These are phyloP conservation scores for Calonectria henricotiae DNA, from an alignment of 2,329 filamentous ascomycete species.

Conservation along the genomic window DNA sequence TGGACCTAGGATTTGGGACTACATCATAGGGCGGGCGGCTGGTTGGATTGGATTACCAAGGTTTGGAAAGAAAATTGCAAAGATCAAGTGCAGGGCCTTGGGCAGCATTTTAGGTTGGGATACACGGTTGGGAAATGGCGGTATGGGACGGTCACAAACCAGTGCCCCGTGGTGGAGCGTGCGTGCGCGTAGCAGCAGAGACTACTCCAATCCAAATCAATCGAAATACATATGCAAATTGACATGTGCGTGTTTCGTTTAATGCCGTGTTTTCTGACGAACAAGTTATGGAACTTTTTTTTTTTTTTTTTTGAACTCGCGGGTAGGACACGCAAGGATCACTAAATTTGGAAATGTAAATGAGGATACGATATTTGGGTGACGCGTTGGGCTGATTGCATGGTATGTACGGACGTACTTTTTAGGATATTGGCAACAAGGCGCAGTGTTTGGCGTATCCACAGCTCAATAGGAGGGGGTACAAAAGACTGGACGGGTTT, in stretches of 20 bases:
- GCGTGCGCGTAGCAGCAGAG: slow-evolving; percentile 28
- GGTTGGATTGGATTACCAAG: slow-evolving; percentile 14
- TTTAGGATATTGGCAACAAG: too few species aligned
- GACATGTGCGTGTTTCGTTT: neutral
- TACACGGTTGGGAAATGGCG: slow-evolving; percentile 24
- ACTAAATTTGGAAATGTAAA: slow-evolving; percentile 15
- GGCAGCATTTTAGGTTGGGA: slow-evolving; percentile 26
- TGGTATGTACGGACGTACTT: neutral
- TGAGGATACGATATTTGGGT: neutral
- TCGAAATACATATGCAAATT: slow-evolving; percentile 22
- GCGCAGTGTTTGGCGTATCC: too few species aligned
- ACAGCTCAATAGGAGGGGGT: too few species aligned
- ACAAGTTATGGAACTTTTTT: too few species aligned
- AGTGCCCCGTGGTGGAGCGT: slow-evolving; percentile 14
- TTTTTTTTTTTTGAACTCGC: neutral
- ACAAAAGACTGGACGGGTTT: neutral
- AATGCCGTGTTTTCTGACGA: neutral
- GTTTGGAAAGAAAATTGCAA: slow-evolving; percentile 31
- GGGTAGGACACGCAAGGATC: neutral
- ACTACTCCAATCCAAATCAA: slow-evolving; percentile 50
- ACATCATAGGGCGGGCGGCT: slow-evolving; percentile 25
- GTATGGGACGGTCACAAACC: slow-evolving; percentile 24
- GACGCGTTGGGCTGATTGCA: neutral
- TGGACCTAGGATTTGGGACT: slow-evolving; percentile 40
- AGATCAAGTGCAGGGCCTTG: slow-evolving; percentile 22